Percentiles rank a stretch among this genome's conserved stretches.
These are phyloP conservation scores for Botryotinia narcissicola DNA, from an alignment of 2,329 filamentous ascomycete species.

Conservation along the genomic window DNA sequence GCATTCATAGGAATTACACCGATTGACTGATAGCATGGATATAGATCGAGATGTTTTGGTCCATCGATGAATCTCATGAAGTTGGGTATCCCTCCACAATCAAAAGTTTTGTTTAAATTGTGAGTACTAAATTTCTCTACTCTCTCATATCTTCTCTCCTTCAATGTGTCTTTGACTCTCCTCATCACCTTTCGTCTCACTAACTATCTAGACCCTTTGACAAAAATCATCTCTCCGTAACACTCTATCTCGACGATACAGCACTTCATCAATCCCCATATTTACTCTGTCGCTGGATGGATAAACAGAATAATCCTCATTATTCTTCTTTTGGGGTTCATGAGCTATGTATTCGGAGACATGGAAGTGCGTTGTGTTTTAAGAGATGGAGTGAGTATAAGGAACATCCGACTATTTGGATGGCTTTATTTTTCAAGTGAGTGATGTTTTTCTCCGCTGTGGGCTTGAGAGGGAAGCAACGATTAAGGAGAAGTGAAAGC, in stretches of 20 bases:
- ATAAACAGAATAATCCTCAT: constrained; percentile 33
- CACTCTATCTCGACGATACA: constrained; percentile 48
- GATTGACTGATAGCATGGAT: constrained; percentile 27
- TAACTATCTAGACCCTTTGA: constrained; percentile 49
- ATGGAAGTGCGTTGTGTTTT: constrained; percentile 49
- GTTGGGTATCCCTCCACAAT: constrained; percentile 47
- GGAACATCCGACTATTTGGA: constrained; percentile 51
- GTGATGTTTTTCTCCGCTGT: constrained; percentile 22
- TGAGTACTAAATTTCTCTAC: constrained; percentile 36
- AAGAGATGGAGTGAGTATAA: constrained; percentile 50
- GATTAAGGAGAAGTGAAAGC: too few relatives aligned
- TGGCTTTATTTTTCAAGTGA: constrained; percentile 52
- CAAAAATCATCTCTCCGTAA: constrained; percentile 53
- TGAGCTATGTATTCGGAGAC: constrained; percentile 52
- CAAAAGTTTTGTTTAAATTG: constrained; percentile 55
- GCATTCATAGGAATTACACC: background rate
- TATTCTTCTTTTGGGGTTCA: constrained; percentile 54
- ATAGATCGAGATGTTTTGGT: constrained; percentile 48
- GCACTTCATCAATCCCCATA: constrained; percentile 37
- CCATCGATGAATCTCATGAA: constrained; percentile 46
- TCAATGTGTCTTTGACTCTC: too few relatives aligned
- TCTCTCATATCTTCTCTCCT: background rate
- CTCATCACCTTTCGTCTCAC: background rate
- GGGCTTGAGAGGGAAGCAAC: too few relatives aligned
- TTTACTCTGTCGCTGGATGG: constrained; percentile 38